Percentiles rank a stretch among this genome's conserved stretches.
phyloP scores from a whole-genome alignment of 73 alveolate species.

The Paramecium bursaria region DNA sequence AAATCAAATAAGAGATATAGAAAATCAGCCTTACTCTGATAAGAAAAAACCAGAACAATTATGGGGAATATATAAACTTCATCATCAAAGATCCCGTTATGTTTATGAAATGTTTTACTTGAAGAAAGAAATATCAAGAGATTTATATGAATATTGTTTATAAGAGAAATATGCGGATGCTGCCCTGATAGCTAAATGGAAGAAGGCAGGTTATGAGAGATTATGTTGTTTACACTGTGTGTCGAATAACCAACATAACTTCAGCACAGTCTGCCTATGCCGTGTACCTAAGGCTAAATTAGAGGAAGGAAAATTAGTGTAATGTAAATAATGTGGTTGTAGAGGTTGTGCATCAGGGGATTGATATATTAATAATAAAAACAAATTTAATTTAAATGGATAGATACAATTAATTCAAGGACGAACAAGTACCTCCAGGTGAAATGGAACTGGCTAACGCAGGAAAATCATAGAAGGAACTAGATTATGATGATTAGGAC shows the following conservation, averaged over 20 bases:
- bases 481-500: too few relatives aligned
- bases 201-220: conserved; percentile 97
- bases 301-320: conserved; percentile 95
- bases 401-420: too few relatives aligned
- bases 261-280: conserved; percentile 95
- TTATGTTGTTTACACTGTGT: conserved; percentile 98
- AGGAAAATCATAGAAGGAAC: too few relatives aligned
- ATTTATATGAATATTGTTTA: conserved; percentile 95
- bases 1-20: conserved; percentile 94
- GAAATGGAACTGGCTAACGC: too few relatives aligned
- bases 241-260: conserved; percentile 86
- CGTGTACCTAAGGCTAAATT: conserved; percentile 97
- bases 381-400: too few relatives aligned
- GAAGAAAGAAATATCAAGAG: conserved; percentile 92
- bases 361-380: conserved; percentile 71
- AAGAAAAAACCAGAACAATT: conserved; percentile 94
- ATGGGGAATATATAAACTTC: conserved; percentile 96
- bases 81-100: conserved; percentile 96
- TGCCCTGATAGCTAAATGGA: conserved; percentile 98
- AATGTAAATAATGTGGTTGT: conserved; percentile 99
- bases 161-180: conserved; percentile 97
- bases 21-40: conserved; percentile 95
- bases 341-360: conserved; percentile 99
- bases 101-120: conserved; percentile 90
- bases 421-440: too few relatives aligned